These are phyloP conservation scores for Avena sativa DNA, from an alignment of 176 grass and related monocot species.

Conservation along the genomic window DNA sequence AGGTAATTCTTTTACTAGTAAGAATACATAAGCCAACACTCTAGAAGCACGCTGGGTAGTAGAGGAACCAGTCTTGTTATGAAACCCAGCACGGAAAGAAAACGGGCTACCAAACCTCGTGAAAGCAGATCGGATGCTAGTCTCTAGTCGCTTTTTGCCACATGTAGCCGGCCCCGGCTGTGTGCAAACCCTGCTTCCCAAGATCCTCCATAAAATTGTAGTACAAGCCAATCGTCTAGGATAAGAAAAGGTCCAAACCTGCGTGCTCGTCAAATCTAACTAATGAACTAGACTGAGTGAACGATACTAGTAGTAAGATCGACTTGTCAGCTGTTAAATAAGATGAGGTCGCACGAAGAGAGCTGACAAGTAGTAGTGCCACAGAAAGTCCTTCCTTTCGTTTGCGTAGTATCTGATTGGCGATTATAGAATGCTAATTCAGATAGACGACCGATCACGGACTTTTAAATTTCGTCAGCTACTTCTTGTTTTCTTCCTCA, in stretches of 20 bases:
- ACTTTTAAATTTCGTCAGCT: not conserved
- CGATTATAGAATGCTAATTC: not conserved
- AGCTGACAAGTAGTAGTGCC: not conserved
- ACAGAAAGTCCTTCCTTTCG: not conserved
- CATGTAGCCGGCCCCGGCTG: not conserved
- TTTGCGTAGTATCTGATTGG: not conserved
- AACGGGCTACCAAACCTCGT: not conserved
- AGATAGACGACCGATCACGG: not conserved
- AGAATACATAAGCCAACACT: too few relatives aligned
- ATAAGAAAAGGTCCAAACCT: not conserved
- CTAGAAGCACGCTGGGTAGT: too few relatives aligned
- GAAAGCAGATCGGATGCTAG: not conserved
- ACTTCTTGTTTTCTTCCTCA: not conserved
- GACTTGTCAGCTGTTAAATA: not conserved
- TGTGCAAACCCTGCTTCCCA: conserved; percentile 12
- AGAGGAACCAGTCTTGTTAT: not conserved
- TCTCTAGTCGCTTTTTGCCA: not conserved
- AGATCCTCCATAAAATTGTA: not conserved
- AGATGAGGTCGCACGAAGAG: not conserved
- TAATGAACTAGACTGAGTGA: not conserved
- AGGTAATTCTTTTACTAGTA: conserved; percentile 47
- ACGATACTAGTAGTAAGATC: not conserved
- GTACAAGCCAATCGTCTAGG: not conserved
- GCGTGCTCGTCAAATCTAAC: not conserved
- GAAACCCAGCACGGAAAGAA: conserved; percentile 25